These are phyloP conservation scores for Rhodotorula paludigena DNA, from an alignment of 768 basidiomycete species.

Conservation along the genomic window DNA sequence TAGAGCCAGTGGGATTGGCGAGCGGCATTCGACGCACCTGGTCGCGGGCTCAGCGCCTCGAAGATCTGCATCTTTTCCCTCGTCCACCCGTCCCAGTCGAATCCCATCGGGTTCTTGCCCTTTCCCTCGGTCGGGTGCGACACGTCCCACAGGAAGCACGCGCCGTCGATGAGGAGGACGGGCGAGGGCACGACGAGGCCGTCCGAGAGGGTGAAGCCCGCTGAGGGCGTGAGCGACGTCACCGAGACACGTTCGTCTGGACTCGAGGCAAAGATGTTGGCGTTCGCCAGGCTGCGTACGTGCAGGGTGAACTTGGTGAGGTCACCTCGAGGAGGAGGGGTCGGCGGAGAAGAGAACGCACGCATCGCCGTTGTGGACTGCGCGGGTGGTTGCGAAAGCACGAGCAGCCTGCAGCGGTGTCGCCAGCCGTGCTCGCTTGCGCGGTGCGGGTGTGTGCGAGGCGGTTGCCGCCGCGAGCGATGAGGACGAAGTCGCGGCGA, in stretches of 20 bases:
- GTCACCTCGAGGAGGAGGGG: too few relatives aligned
- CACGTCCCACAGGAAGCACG: slow-evolving; percentile 86
- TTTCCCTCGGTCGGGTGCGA: slow-evolving; percentile 49
- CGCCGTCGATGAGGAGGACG: slow-evolving; percentile 76
- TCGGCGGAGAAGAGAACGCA: background rate
- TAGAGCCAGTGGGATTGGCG: too few relatives aligned
- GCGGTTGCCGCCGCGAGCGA: background rate
- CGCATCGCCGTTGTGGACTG: background rate
- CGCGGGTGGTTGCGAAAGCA: background rate
- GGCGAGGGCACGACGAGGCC: slow-evolving; percentile 72
- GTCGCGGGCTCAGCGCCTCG: slow-evolving; percentile 73
- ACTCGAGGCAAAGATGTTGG: slow-evolving; percentile 37
- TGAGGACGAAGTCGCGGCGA: background rate
- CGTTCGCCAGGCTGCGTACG: slow-evolving; percentile 33
- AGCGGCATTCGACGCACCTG: slow-evolving; percentile 57
- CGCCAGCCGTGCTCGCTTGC: background rate
- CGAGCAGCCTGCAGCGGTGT: background rate
- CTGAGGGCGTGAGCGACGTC: slow-evolving; percentile 32
- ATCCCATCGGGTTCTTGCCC: slow-evolving; percentile 24
- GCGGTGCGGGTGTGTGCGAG: background rate
- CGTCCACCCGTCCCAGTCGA: slow-evolving; percentile 63
- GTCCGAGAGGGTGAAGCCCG: slow-evolving; percentile 45
- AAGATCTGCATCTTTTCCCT: slow-evolving; percentile 72
- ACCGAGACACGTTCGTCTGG: slow-evolving; percentile 35
- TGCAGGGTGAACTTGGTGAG: background rate